Evolutionary conservation across 768 basidiomycete genomes (phyloP).

Genomic region (Mycena kentingensis): DNA sequence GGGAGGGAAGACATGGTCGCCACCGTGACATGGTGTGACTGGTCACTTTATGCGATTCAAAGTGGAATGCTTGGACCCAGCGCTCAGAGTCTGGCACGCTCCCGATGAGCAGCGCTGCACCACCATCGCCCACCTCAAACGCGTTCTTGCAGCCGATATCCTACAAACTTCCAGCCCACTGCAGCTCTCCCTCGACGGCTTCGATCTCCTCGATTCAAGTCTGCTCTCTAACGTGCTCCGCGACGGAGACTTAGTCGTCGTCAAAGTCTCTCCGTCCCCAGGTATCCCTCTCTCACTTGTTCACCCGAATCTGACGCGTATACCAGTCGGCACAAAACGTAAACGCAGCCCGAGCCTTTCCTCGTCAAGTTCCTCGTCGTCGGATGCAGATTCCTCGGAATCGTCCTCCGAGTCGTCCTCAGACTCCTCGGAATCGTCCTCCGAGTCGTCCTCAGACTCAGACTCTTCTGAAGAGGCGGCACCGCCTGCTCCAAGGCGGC

Average conservation of each 20-base stretch:
- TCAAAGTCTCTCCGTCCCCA: slow-evolving; percentile 28
- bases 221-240: slow-evolving; percentile 39
- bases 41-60: slow-evolving; percentile 64
- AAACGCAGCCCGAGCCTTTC: slow-evolving; percentile 20
- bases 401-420: slow-evolving; percentile 24
- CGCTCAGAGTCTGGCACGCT: slow-evolving; percentile 55
- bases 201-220: slow-evolving; percentile 48
- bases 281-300: slow-evolving; percentile 3
- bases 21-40: no score
- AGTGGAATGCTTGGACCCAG: slow-evolving; percentile 48
- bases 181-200: slow-evolving; percentile 45
- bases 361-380: slow-evolving; percentile 20
- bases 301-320: neutral
- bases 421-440: slow-evolving; percentile 25
- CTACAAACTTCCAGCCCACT: slow-evolving; percentile 28
- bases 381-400: slow-evolving; percentile 16
- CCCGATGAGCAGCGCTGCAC: slow-evolving; percentile 28
- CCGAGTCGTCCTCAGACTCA: slow-evolving; percentile 1
- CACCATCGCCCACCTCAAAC: slow-evolving; percentile 42
- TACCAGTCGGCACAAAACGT: slow-evolving; percentile 12
- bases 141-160: slow-evolving; percentile 37
- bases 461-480: slow-evolving; percentile 3
- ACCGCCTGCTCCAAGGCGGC: neutral
- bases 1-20: neutral
- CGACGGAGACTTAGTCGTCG: slow-evolving; percentile 50